Evolutionary conservation across 495 filamentous ascomycete species (phyloP).

Genomic region (Chaetomium fimeti): DNA sequence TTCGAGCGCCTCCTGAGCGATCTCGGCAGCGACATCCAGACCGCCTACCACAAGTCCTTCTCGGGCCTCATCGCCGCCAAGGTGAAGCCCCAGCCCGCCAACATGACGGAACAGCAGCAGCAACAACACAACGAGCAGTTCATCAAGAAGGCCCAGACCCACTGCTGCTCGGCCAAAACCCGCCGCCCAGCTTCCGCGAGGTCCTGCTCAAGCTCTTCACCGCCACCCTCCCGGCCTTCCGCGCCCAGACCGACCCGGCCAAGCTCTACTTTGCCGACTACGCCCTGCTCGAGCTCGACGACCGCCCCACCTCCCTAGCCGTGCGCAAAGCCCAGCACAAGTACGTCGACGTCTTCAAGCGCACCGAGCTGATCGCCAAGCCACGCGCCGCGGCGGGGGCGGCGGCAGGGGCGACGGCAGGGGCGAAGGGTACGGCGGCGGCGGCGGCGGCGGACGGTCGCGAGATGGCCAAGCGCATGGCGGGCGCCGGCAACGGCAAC

Average conservation of each 20-base stretch:
- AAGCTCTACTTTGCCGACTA: slow-evolving; percentile 54
- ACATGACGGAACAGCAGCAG: slow-evolving; percentile 32
- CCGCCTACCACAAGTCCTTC: slow-evolving; percentile 46
- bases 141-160: slow-evolving; percentile 38
- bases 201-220: slow-evolving; percentile 50
- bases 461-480: background rate
- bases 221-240: slow-evolving; percentile 43
- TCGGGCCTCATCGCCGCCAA: slow-evolving; percentile 35
- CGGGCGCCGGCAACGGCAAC: background rate
- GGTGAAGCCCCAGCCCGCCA: slow-evolving; percentile 28
- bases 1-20: slow-evolving; percentile 51
- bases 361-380: slow-evolving; percentile 28
- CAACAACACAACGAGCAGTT: slow-evolving; percentile 38
- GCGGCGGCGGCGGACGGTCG: background rate
- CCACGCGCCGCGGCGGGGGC: no score
- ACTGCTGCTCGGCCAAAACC: slow-evolving; percentile 45
- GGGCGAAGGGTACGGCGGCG: background rate
- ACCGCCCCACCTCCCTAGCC: slow-evolving; percentile 35
- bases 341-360: slow-evolving; percentile 48
- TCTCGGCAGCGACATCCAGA: slow-evolving; percentile 46
- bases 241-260: slow-evolving; percentile 42
- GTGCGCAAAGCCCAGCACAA: slow-evolving; percentile 25
- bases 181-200: slow-evolving; percentile 48
- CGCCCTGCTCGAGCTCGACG: slow-evolving; percentile 48
- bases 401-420: no score